A percentile compares a stretch with the other conserved stretches of the same genome.
Evolutionary conservation across 371 early-diverging fungal species (phyloP).

Genomic region (Zopfochytrium polystomum): DNA sequence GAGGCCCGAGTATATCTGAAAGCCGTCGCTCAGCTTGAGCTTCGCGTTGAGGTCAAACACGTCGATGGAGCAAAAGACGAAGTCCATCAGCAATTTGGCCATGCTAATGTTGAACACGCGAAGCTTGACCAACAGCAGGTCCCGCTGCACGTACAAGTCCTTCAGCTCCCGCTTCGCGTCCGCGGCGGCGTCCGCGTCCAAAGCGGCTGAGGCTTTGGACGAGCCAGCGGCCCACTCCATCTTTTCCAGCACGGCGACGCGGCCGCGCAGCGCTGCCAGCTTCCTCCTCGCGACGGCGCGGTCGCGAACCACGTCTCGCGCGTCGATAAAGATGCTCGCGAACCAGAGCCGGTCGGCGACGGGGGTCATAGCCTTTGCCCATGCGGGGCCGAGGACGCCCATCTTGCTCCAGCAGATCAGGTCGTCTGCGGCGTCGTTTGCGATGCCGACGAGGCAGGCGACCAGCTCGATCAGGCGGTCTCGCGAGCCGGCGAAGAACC

Average conservation of each 20-base stretch:
- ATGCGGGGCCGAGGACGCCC: too few species aligned
- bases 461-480: too few species aligned
- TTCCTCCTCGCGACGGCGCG: neutral
- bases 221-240: neutral
- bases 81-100: slow-evolving; percentile 14
- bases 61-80: slow-evolving; percentile 16
- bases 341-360: too few species aligned
- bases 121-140: slow-evolving; percentile 8
- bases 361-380: too few species aligned
- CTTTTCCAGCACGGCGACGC: neutral
- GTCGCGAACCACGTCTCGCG: slow-evolving; percentile 7
- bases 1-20: slow-evolving; percentile 70
- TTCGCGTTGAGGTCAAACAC: slow-evolving; percentile 4
- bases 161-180: neutral
- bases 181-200: neutral
- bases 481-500: too few species aligned
- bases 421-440: too few species aligned
- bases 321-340: slow-evolving; percentile 13
- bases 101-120: slow-evolving; percentile 7
- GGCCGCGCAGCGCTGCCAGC: neutral
- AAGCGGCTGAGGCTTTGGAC: neutral
- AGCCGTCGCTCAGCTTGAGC: slow-evolving; percentile 52
- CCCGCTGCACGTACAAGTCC: neutral
- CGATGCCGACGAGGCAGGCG: too few species aligned
- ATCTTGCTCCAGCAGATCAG: too few species aligned